Base-by-base conservation (phyloP, 345 rosid genomes). In the Moricandia arvensis region DNA sequence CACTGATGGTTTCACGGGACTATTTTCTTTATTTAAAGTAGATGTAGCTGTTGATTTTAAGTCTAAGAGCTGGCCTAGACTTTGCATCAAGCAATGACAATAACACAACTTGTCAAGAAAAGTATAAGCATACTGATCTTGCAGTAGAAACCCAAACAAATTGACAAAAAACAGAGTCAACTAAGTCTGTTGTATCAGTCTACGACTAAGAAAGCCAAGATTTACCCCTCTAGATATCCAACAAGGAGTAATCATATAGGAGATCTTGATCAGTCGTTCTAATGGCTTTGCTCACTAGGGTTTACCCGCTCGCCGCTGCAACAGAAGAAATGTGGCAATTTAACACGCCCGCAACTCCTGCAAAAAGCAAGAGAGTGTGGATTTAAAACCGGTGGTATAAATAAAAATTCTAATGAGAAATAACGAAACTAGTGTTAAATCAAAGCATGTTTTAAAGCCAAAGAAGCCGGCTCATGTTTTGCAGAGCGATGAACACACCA, bases 311-410 rank as follows among this genome's bases (percentile, higher is more conserved):
- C 96, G 53, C 99, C 97, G 51, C 97, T 90, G 91, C 99, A 95
- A 80, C 99, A 92, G 63, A 65, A 92, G 78, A 92, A 95, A 86
- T 95, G 97, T 0, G 93, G 99, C 67, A 95, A 83, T 87, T 92
- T 95, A 7, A 88, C 96, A 62, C 91, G 81, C 45, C 96, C 97
- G 37, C 99, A 95, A 62, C 85, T 80, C 96, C 97, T 92, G 85
- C 47, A 83, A 72, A 57, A 21, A 63, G n/a, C 57, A 33, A 29
- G 58, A 49, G 67, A 11, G 3, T 8, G 24, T 26, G 59, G 8
- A 69, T 29, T 67, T 76, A 37, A 53, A 54, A 24, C 7, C 13
- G 0, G 13, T 3, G 1, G 29, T 21, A 18, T 11, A 30, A 8
- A 55, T n/a, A 13, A 1, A 58, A 12, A n/a, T 17, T 21, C 59